Evolutionary conservation across 768 basidiomycete genomes (phyloP).

Genomic region (Mycena olivaceomarginata): DNA sequence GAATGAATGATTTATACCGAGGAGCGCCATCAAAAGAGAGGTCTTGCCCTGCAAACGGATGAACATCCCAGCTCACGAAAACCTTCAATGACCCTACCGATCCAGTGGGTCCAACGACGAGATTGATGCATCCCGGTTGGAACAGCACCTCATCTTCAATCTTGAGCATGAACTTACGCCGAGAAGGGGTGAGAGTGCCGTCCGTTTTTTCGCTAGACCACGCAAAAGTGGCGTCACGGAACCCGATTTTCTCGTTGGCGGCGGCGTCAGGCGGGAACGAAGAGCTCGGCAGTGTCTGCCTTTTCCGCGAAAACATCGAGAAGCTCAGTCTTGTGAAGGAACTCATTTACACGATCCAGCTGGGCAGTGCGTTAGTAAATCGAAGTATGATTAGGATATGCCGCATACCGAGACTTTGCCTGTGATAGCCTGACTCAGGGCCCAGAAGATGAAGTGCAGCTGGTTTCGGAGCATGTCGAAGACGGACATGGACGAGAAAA

Average conservation of each 20-base stretch:
- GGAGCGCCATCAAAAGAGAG: conserved; percentile 78
- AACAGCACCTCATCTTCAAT: conserved; percentile 74
- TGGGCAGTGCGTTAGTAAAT: neutral
- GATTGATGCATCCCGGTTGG: conserved; percentile 71
- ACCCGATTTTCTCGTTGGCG: conserved; percentile 65
- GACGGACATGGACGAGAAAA: conserved; percentile 74
- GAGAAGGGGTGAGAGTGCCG: conserved; percentile 59
- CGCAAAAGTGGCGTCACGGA: conserved; percentile 72
- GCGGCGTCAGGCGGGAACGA: conserved; percentile 36
- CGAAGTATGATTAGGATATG: neutral
- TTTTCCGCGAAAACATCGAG: conserved; percentile 61
- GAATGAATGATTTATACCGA: conserved; percentile 54
- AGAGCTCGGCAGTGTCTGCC: conserved; percentile 43
- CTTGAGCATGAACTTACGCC: conserved; percentile 69
- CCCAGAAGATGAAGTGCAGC: conserved; percentile 43
- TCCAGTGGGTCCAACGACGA: conserved; percentile 78
- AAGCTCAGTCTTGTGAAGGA: conserved; percentile 68
- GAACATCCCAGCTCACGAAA: neutral
- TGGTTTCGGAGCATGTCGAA: conserved; percentile 76
- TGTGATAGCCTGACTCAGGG: conserved; percentile 46
- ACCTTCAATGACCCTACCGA: conserved; percentile 45
- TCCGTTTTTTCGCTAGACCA: conserved; percentile 67
- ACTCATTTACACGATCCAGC: conserved; percentile 66
- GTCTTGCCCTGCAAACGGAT: conserved; percentile 69
- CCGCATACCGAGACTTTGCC: conserved; percentile 77